Conservation (phyloP, 1,284 basidiomycete species). For the Xerocomus tenax region DNA sequence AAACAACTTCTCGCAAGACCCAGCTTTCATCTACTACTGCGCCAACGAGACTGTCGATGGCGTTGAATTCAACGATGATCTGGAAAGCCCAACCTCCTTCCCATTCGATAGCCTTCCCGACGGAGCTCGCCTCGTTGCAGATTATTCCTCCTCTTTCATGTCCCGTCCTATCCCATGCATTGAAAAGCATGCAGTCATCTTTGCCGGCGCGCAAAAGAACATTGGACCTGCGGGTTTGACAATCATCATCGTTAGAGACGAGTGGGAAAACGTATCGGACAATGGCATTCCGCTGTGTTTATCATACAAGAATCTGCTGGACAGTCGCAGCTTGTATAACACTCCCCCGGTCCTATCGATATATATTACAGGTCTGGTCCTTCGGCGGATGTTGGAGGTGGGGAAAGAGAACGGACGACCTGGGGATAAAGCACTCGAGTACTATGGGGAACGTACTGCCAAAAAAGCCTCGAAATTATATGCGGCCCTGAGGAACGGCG, state of each 20-base stretch:
- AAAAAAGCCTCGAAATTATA: slow-evolving; percentile 74
- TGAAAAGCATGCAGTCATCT: slow-evolving; percentile 86
- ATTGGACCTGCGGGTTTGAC: slow-evolving; percentile 92
- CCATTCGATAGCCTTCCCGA: slow-evolving; percentile 73
- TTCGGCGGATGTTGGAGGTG: slow-evolving; percentile 55
- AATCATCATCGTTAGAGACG: slow-evolving; percentile 86
- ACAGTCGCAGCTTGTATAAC: slow-evolving; percentile 79
- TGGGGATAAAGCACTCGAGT: slow-evolving; percentile 59
- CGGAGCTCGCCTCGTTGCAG: slow-evolving; percentile 74
- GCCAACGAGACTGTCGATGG: slow-evolving; percentile 99
- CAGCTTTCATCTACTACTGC: slow-evolving; percentile 95
- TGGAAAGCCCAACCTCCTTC: slow-evolving; percentile 57
- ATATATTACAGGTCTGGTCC: slow-evolving; percentile 85
- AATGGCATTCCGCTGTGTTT: slow-evolving; percentile 77
- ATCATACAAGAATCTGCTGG: slow-evolving; percentile 80
- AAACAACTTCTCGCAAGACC: slow-evolving; percentile 71
- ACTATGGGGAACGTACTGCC: slow-evolving; percentile 61
- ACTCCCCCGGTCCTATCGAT: slow-evolving; percentile 91
- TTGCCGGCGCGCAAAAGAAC: slow-evolving; percentile 99
- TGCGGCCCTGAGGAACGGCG: slow-evolving; percentile 60
- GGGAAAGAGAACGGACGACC: slow-evolving; percentile 16
- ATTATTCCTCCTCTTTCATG: slow-evolving; percentile 97
- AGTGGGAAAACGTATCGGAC: slow-evolving; percentile 61
- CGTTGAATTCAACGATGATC: slow-evolving; percentile 72
- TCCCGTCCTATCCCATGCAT: slow-evolving; percentile 86